These are phyloP conservation scores for Buddleja alternifolia DNA, from an alignment of 257 asterid genomes.

Conservation along the genomic window DNA sequence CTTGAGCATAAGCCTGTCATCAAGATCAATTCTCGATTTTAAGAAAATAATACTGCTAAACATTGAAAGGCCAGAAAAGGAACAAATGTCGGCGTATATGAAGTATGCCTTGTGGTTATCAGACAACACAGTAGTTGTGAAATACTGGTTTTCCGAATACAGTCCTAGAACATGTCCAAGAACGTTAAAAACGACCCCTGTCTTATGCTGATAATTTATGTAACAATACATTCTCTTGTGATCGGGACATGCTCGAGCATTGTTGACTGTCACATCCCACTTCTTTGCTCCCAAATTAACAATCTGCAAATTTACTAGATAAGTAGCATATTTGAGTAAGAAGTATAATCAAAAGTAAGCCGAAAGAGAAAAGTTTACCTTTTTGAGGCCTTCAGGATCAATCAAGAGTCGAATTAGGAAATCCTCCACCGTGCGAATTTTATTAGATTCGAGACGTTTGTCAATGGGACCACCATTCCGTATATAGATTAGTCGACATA, in stretches of 20 bases:
- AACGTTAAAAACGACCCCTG: conserved; percentile 31
- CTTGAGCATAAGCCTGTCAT: no score
- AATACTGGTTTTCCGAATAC: conserved; percentile 6
- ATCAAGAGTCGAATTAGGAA: conserved; percentile 41
- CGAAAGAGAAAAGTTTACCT: conserved; percentile 26
- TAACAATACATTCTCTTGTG: conserved; percentile 28
- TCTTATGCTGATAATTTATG: conserved; percentile 9
- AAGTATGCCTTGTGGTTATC: no score
- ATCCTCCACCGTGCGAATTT: conserved; percentile 38
- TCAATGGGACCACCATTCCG: conserved; percentile 14
- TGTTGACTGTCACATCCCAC: conserved; percentile 36
- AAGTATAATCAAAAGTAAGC: background rate
- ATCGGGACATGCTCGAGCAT: conserved; percentile 42
- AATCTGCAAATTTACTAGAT: conserved; percentile 31
- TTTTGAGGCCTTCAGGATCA: conserved; percentile 37
- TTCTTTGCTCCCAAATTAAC: conserved; percentile 18
- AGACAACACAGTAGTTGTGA: no score
- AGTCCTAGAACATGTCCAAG: conserved; percentile 40
- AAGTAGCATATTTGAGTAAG: background rate
- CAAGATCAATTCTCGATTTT: no score
- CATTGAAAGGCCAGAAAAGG: no score
- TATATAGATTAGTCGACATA: conserved; percentile 35
- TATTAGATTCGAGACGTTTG: conserved; percentile 17
- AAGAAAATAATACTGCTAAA: no score
- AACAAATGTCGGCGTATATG: no score